Evolutionary conservation across 192 early-diverging fungal genomes (phyloP).

Genomic region (Coemansia guatemalensis): DNA sequence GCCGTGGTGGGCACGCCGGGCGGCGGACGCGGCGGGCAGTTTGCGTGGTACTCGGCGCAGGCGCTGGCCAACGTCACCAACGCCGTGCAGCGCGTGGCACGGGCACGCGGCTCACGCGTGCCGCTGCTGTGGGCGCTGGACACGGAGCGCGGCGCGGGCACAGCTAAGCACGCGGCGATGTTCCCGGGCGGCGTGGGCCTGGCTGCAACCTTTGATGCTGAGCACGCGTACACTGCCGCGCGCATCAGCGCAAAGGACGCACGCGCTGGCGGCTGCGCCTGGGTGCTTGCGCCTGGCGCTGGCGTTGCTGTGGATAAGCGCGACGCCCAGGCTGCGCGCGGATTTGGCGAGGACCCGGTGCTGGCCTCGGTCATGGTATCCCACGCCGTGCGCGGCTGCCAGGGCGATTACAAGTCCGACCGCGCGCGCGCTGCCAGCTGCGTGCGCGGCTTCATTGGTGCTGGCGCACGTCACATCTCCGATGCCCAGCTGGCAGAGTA

Average conservation of each 20-base stretch:
- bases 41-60: conserved; percentile 48
- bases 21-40: conserved; percentile 42
- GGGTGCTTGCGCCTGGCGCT: conserved; percentile 57
- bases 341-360: conserved; percentile 60
- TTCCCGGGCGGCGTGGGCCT: conserved; percentile 59
- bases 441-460: conserved; percentile 59
- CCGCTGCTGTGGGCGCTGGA: conserved; percentile 63
- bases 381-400: conserved; percentile 56
- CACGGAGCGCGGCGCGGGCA: conserved; percentile 58
- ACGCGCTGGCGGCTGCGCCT: conserved; percentile 57
- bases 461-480: conserved; percentile 5
- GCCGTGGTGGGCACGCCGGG: conserved; percentile 57
- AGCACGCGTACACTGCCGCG: conserved; percentile 57
- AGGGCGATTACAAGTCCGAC: conserved; percentile 67
- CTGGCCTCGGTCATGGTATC: conserved; percentile 54
- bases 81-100: conserved; percentile 54
- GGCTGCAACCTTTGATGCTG: conserved; percentile 60
- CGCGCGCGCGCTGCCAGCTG: conserved; percentile 60
- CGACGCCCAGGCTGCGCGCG: conserved; percentile 36
- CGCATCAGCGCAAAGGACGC: conserved; percentile 61
- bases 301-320: conserved; percentile 59
- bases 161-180: conserved; percentile 56
- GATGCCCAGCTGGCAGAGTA: conserved; percentile 56
- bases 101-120: conserved; percentile 50
- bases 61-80: conserved; percentile 53